Percentiles rank a stretch among this genome's conserved stretches.
Conservation (phyloP, 2,329 filamentous ascomycete genomes). For the Rasamsonia emersonii region DNA sequence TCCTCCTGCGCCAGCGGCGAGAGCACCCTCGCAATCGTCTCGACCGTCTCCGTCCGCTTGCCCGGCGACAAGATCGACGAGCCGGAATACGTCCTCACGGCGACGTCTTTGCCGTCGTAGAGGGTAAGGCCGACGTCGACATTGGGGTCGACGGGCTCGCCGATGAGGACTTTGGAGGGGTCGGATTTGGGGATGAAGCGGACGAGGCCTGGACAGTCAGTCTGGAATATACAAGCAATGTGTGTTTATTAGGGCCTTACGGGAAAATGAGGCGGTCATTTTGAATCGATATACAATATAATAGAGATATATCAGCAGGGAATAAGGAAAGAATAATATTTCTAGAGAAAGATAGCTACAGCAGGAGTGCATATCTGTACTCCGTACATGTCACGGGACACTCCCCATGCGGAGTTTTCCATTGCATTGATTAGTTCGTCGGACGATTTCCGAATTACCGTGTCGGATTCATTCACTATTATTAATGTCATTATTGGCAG, state of each 20-base stretch:
- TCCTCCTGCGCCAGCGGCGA: slow-evolving; percentile 43
- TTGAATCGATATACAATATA: slow-evolving; percentile 23
- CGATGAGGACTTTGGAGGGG: slow-evolving; percentile 43
- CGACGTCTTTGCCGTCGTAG: slow-evolving; percentile 48
- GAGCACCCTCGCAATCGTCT: slow-evolving; percentile 35
- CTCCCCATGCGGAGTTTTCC: too few species aligned
- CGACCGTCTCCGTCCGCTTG: slow-evolving; percentile 36
- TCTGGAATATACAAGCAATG: slow-evolving; percentile 3
- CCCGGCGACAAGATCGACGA: slow-evolving; percentile 50
- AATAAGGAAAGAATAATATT: too few species aligned
- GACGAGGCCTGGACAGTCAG: slow-evolving; percentile 43
- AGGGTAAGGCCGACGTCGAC: slow-evolving; percentile 52
- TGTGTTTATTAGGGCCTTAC: neutral
- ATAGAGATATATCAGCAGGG: too few species aligned
- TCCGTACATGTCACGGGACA: too few species aligned
- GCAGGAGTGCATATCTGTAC: too few species aligned
- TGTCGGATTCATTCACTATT: too few species aligned
- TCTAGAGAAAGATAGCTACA: too few species aligned
- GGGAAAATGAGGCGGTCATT: slow-evolving; percentile 29
- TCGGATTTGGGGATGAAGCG: slow-evolving; percentile 50
- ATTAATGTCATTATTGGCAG: too few species aligned
- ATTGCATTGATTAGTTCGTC: too few species aligned
- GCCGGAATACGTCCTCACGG: slow-evolving; percentile 50
- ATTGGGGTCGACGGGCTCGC: slow-evolving; percentile 45
- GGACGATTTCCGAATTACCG: too few species aligned